Percentiles rank a stretch among this genome's conserved stretches.
Evolutionary conservation across 148 eudicot species (phyloP).

Genomic region (Amaranthus cruentus): DNA sequence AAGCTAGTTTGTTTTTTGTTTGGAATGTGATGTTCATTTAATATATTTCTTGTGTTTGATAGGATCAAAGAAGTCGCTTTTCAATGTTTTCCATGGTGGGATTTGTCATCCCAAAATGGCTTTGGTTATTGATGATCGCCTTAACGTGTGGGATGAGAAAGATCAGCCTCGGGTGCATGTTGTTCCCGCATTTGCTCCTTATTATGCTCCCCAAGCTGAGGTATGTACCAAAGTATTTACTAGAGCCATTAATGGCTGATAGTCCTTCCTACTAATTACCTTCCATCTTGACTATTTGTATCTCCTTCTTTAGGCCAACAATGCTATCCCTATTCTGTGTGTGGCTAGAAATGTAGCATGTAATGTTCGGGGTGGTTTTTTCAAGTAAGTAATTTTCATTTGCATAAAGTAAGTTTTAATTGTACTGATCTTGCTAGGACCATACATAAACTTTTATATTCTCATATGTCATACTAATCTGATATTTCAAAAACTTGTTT

Average conservation of each 20-base stretch:
- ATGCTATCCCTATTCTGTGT: conserved; percentile 81
- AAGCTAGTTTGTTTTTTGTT: neutral
- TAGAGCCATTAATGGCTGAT: neutral
- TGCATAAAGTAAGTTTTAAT: neutral
- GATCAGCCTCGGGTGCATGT: conserved; percentile 98
- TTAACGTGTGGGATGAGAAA: conserved; percentile 95
- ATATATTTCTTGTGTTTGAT: conserved; percentile 5
- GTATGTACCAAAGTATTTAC: conserved; percentile 30
- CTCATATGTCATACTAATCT: neutral
- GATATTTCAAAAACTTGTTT: neutral
- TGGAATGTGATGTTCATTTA: neutral
- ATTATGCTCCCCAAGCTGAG: conserved; percentile 98
- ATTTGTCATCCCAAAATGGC: conserved; percentile 96
- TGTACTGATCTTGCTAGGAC: conserved; percentile 3
- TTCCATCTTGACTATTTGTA: neutral
- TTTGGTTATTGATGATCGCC: conserved; percentile 96
- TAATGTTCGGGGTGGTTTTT: conserved; percentile 98
- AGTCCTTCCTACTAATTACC: neutral
- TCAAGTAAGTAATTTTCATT: conserved; percentile 58
- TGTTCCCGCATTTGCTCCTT: conserved; percentile 99
- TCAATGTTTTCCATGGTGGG: conserved; percentile 85
- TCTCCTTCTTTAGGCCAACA: conserved; percentile 58
- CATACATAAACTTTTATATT: neutral
- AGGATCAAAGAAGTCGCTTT: conserved; percentile 86
- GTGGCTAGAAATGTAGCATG: conserved; percentile 98